Percentiles rank a stretch among this genome's conserved stretches.
Evolutionary conservation across 495 filamentous ascomycete genomes (phyloP).

Genomic region (Astrothelium subdiscretum): DNA sequence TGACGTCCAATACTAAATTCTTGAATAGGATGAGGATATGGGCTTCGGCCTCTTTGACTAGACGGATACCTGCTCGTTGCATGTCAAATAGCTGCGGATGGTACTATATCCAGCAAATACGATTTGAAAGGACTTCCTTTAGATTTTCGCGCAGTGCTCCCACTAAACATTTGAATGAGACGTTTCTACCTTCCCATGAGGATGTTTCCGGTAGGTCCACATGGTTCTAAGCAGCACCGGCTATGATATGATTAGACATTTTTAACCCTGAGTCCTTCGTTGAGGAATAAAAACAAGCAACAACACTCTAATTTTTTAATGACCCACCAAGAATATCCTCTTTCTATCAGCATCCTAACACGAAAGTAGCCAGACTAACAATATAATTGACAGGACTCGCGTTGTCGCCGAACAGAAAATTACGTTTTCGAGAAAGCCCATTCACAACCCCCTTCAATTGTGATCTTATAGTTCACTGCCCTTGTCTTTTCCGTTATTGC

Average conservation of each 20-base stretch:
- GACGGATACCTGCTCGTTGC: slow-evolving; percentile 7
- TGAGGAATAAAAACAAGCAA: slow-evolving; percentile 43
- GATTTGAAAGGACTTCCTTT: background rate
- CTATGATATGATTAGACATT: slow-evolving; percentile 38
- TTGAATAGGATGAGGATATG: slow-evolving; percentile 51
- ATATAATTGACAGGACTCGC: background rate
- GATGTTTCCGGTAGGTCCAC: background rate
- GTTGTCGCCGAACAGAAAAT: background rate
- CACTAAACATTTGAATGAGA: background rate
- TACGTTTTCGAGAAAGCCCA: too few species aligned
- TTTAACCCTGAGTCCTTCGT: slow-evolving; percentile 45
- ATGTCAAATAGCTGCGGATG: slow-evolving; percentile 7
- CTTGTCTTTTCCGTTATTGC: too few species aligned
- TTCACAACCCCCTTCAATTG: background rate
- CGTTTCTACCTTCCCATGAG: background rate
- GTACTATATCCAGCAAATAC: background rate
- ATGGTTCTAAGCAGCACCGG: slow-evolving; percentile 10
- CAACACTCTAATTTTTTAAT: slow-evolving; percentile 57
- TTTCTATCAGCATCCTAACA: background rate
- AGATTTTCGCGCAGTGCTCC: background rate
- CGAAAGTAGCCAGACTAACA: background rate
- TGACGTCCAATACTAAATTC: slow-evolving; percentile 22
- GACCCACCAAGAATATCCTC: slow-evolving; percentile 25
- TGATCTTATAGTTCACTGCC: background rate
- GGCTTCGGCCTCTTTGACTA: slow-evolving; percentile 54